A percentile compares a stretch with the other conserved stretches of the same genome.
phyloP scores from a whole-genome alignment of 2,329 filamentous ascomycete species.

The Penicillium sp. region DNA sequence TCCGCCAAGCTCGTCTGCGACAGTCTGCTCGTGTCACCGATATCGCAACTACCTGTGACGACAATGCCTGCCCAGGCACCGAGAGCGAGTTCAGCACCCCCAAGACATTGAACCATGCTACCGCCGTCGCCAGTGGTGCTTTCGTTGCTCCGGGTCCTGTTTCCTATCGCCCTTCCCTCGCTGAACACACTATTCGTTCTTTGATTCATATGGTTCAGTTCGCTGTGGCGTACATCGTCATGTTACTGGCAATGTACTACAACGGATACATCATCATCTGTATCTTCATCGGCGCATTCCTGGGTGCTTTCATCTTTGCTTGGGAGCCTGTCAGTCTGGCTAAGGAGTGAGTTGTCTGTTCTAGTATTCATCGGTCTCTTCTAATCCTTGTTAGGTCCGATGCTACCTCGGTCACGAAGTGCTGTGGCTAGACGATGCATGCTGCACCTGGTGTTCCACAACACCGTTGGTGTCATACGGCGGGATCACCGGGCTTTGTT shows the following conservation, averaged over 20 bases:
- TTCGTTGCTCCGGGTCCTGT: neutral
- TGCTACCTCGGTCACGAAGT: neutral
- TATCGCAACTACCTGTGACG: neutral
- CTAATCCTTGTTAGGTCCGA: neutral
- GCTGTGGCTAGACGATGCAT: neutral
- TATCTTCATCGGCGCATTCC: constrained; percentile 73
- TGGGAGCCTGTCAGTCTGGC: constrained; percentile 56
- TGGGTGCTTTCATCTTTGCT: constrained; percentile 72
- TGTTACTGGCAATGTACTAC: constrained; percentile 68
- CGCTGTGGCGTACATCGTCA: constrained; percentile 74
- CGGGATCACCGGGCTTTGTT: neutral
- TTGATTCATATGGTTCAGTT: constrained; percentile 71
- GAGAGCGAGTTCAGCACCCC: constrained; percentile 1
- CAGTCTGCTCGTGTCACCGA: constrained; percentile 19
- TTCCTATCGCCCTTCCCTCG: constrained; percentile 57
- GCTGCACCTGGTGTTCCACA: neutral
- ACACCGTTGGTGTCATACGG: neutral
- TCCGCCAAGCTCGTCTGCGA: constrained; percentile 51
- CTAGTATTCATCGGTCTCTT: neutral
- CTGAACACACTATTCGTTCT: constrained; percentile 68
- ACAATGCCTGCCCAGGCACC: neutral
- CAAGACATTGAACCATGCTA: neutral
- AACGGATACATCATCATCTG: constrained; percentile 77
- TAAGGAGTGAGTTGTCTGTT: constrained; percentile 2
- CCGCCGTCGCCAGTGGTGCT: neutral